Base-by-base conservation (phyloP, 2,329 filamentous ascomycete species). In the Pestalotiopsis sp. region DNA sequence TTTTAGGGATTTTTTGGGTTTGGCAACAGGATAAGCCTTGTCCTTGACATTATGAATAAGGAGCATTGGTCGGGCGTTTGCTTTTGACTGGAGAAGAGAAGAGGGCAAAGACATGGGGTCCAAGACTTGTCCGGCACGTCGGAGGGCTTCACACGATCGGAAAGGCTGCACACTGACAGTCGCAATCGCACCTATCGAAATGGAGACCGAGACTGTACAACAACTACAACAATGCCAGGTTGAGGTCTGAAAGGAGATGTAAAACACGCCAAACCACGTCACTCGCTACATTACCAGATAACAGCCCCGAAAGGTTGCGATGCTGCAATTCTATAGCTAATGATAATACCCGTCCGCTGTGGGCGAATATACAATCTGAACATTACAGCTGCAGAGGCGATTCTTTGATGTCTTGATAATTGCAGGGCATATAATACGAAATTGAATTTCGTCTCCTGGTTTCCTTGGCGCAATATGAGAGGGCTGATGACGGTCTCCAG, bases 251-350 rank as follows among this genome's bases (percentile, higher is more conserved):
- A 57, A 36, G 36, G 36, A 31, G 23, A 13, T 14, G 17, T 14
- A 11, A 61, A 66, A 45, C 39, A 13, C 12, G 7, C 14, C 20
- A 61, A 66, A 45, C 39, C 52, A 58, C 39, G 64, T 66, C 64
- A 61, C 64, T 66, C 64, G 64, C 64, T 66, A 60, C 52, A 38
- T 59, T 52, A 52, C 64, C 38, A 52, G 36, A 14, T 27, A 17
- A 23, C 64, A 27, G 13, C 57, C 25, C 52, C 7, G 11, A 36
- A 39, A 23, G 64, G 36, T 59, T 25, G 25, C n/a, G 52, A 23
- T 41, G n/a, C 64, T 59, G 64, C 57, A 60, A 36, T 61, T 66
- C 31, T 38, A 66, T 66, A 66, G 64, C 64, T 66, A 66, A 66
- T 66, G 64, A 66, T 66, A 66, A 66, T 66, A 66, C 52, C 20